Evolutionary conservation across 139 green algal genomes (phyloP).

Genomic region (Chlamydomonas sp.): DNA sequence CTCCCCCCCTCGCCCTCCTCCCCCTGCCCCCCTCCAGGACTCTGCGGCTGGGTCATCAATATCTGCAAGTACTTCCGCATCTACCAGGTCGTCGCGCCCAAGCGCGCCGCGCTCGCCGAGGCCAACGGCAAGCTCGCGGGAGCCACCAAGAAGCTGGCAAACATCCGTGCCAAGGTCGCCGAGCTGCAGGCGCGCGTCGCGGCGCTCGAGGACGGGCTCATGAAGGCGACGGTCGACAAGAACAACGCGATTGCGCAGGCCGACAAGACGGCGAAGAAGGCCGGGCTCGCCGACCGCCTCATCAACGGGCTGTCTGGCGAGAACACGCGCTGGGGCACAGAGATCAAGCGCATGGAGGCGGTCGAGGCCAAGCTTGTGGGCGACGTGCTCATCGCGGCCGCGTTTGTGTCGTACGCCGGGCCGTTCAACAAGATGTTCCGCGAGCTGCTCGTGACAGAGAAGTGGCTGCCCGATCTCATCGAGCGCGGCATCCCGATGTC

Average conservation of each 20-base stretch:
- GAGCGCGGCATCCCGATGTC: slow-evolving; percentile 59
- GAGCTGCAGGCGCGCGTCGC: slow-evolving; percentile 75
- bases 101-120: slow-evolving; percentile 69
- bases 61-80: slow-evolving; percentile 94
- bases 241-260: slow-evolving; percentile 72
- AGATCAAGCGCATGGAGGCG: slow-evolving; percentile 61
- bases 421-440: slow-evolving; percentile 80
- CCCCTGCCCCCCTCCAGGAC: no score
- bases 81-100: slow-evolving; percentile 88
- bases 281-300: slow-evolving; percentile 74
- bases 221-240: slow-evolving; percentile 86
- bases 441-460: slow-evolving; percentile 50
- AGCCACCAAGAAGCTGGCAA: slow-evolving; percentile 80
- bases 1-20: no score
- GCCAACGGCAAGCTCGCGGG: slow-evolving; percentile 76
- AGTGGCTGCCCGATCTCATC: slow-evolving; percentile 72
- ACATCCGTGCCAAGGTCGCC: slow-evolving; percentile 72
- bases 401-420: slow-evolving; percentile 79
- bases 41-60: slow-evolving; percentile 87
- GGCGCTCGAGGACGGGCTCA: slow-evolving; percentile 68
- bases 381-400: slow-evolving; percentile 69
- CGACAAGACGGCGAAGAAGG: slow-evolving; percentile 76
- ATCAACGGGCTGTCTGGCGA: slow-evolving; percentile 83
- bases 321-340: slow-evolving; percentile 75
- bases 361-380: slow-evolving; percentile 52